Conservation (phyloP, 163 green algal species). For the Chlamydomonas reinhardtii region DNA sequence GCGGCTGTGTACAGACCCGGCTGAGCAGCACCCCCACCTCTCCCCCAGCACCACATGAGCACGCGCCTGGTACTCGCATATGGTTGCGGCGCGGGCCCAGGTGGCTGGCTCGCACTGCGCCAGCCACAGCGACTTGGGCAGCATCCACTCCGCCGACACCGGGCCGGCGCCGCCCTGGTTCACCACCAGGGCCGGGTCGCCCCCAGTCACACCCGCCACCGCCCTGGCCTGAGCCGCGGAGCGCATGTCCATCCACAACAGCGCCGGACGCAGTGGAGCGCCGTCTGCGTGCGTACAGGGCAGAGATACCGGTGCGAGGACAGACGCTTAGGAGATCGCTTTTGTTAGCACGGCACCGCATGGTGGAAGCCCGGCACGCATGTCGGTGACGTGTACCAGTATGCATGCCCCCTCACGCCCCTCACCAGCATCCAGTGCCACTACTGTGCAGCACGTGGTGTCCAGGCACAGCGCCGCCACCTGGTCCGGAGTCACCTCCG, state of each 20-base stretch:
- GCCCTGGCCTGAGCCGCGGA: slow-evolving; percentile 62
- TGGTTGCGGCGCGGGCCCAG: slow-evolving; percentile 36
- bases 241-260: slow-evolving; percentile 88
- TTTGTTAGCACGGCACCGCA: no score
- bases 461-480: slow-evolving; percentile 79
- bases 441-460: slow-evolving; percentile 89
- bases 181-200: slow-evolving; percentile 71
- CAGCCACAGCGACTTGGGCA: slow-evolving; percentile 88
- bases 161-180: slow-evolving; percentile 80
- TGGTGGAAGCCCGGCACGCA: no score
- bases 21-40: no score
- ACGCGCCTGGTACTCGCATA: slow-evolving; percentile 55
- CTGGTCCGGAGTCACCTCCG: slow-evolving; percentile 29
- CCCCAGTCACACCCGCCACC: slow-evolving; percentile 58
- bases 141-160: slow-evolving; percentile 87
- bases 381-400: no score
- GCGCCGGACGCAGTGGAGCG: slow-evolving; percentile 68
- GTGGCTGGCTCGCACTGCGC: slow-evolving; percentile 71
- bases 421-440: slow-evolving; percentile 59
- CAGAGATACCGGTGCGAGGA: no score
- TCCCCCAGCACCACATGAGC: no score
- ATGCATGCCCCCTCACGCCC: no score
- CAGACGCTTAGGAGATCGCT: no score
- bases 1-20: no score
- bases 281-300: slow-evolving; percentile 22